Base-by-base conservation (phyloP, 1,139 yeast species). In the Protomyces arabidopsidicola region DNA sequence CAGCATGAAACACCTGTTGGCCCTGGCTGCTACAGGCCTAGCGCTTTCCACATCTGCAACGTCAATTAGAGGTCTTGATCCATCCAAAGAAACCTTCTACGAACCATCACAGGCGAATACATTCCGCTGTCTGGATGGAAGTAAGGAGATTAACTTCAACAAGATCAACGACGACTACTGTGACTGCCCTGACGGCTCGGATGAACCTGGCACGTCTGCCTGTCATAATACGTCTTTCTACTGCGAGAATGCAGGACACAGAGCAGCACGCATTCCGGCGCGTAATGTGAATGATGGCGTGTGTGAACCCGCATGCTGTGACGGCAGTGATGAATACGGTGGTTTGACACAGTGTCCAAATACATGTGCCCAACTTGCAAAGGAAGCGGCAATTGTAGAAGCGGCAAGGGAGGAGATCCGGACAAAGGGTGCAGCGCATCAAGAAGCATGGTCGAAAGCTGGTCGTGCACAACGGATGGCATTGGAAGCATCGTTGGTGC, bases 171-270 rank as follows among this genome's bases (percentile, higher is more conserved):
- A 93, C 73, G 87, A 90, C 70, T 86, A 82, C 71, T 91, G 98
- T 74, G 98, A 93, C 73, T 93, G 98, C 76, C 97, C 98, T 0
- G 98, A 93, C 75, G 98, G 98, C 0, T 86, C 95, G 2, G 98
- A 93, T 74, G 98, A 93, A 73, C 97, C 98, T 0, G 97, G 97
- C 0, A 93, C 98, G 0, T 79, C 87, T 61, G 97, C 97, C 0
- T 93, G 98, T 73, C 76, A 0, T 10, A 78, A 79, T 14, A 79
- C 80, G 14, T 68, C 68, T 58, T 93, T 90, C 71, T 90, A 84
- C 74, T 93, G 98, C 75, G 82, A 76, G 27, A 95, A 95, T 71
- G 77, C 79, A 58, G 97, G 96, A 1, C 88, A 85, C 57, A 67
- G 73, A 24, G 72, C 77, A 4, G 73, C 70, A 1, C 67, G 65